Base-by-base conservation (phyloP, 495 filamentous ascomycete species). In the Achaetomiella virescens region DNA sequence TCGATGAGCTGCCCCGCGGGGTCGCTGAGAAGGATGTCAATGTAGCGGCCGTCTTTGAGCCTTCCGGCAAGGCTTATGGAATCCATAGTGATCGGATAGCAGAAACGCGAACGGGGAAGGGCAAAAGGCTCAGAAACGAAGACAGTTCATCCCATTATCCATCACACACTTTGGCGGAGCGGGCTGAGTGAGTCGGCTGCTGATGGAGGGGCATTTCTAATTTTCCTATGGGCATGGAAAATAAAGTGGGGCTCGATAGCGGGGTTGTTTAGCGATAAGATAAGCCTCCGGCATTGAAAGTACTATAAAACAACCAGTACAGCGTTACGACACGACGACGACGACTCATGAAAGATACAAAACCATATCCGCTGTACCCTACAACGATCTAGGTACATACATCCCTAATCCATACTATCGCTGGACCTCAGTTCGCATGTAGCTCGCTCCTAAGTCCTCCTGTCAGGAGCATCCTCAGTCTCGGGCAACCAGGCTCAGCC, bases 231-330 rank as follows among this genome's bases (percentile, higher is more conserved):
- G 31, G 52, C 51, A 22, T 38, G 1, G 9, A 40, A 65, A 59
- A 59, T 48, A 56, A 69, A 63, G 53, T 59, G 59, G 70, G 70
- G 65, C 66, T 17, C 15, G 0, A 49, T 50, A 27, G 54, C 36
- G 54, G 54, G 54, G 54, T 49, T 17, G 21, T 54, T 11, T 8
- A 15, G 48, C 35, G 66, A 68, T 62, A 40, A 62, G 55, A 60
- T 62, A 62, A 63, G 27, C 27, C 5, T 35, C 5, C 5, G 14
- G 17, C 50, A 48, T 4, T 18, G n/a, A 38, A 6, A 15, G 9
- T 21, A 22, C 11, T 1, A 15, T 4, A 17, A 18, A 18, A 15
- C 22, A 31, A 48, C n/a, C 12, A 21, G 12, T 8, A 3, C 25
- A 12, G 12, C n/a, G n/a, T 20, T 2, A 45, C 31, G 24, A 29